Percentiles rank a stretch among this genome's conserved stretches.
These are phyloP conservation scores for Epichloe brachyelytri DNA, from an alignment of 2,329 filamentous ascomycete genomes.

Conservation along the genomic window DNA sequence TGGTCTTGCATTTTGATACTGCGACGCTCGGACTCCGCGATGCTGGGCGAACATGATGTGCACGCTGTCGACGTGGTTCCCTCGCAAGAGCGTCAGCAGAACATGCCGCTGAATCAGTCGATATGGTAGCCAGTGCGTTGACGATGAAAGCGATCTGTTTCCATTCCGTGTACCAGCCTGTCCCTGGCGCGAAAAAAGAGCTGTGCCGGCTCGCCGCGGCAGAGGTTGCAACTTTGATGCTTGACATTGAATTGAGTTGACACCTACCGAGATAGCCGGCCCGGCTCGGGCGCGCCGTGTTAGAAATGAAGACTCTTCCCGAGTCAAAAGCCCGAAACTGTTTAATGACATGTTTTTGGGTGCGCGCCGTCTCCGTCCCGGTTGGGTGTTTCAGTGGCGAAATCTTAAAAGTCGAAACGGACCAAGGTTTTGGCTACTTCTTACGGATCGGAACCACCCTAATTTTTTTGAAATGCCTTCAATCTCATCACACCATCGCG, in stretches of 20 bases:
- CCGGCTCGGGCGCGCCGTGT: background rate
- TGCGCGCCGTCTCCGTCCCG: background rate
- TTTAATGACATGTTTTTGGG: background rate
- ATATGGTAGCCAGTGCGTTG: background rate
- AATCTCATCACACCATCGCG: background rate
- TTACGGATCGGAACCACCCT: background rate
- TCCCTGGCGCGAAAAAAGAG: background rate
- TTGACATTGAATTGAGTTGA: background rate
- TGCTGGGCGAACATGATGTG: background rate
- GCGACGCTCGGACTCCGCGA: background rate
- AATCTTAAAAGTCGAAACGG: background rate
- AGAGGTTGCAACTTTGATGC: background rate
- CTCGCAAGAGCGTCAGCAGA: background rate
- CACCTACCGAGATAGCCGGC: background rate
- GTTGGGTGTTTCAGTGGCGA: background rate
- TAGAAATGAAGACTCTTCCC: background rate
- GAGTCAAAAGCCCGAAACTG: background rate
- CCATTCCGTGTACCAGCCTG: background rate
- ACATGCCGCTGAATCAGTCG: too few relatives aligned
- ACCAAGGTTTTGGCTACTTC: background rate
- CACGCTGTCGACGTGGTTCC: background rate
- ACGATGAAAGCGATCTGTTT: background rate
- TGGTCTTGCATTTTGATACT: background rate
- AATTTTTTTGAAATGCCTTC: background rate
- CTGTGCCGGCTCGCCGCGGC: background rate